Base-by-base conservation (phyloP, 495 filamentous ascomycete species). In the Chaetomium tenue region DNA sequence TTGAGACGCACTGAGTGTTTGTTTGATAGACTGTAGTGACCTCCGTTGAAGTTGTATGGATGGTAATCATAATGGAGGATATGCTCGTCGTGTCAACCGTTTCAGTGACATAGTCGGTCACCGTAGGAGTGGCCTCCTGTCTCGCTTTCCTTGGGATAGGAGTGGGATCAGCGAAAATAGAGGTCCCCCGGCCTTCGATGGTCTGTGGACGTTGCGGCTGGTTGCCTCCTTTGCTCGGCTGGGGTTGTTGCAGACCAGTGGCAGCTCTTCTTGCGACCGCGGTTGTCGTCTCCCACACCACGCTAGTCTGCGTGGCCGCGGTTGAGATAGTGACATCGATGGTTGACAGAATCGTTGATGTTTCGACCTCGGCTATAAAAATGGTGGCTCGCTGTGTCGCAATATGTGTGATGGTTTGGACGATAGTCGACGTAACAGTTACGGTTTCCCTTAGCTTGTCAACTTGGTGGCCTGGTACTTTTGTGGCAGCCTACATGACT, bases 331-430 rank as follows among this genome's bases (percentile, higher is more conserved):
- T 75, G 48, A 70, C 65, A 44, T 71, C 70, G 12, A 64, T 30
- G 8, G 69, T 66, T 8, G 68, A 69, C 5, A 70, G 26, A 47
- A 68, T 42, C 9, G 70, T 72, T 12, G 72, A 75, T 16, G 53
- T 69, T 6, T 68, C 63, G 13, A 72, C 40, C 58, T 70, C 63
- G 26, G 58, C 66, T 3, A 74, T 22, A 2, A 74, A 33, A 26
- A 75, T 55, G 0, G 72, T 72, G 37, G 69, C 70, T 37, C 65
- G 54, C 57, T 72, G 68, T 7, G 71, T 72, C 11, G 66, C 66
- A 12, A 66, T 28, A 15, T 44, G 58, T 0, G 68, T 71, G 54
- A 65, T 7, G 3, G 69, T 71, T 20, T 66, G 15, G 13, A 52
- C 59, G 20, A 68, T 48, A 13, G 68, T 71, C 2, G 63, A 68